Percentiles rank a stretch among this genome's conserved stretches.
These are phyloP conservation scores for Microbotryum lychnidis-dioicae DNA, from an alignment of 1,284 basidiomycete genomes.

Conservation along the genomic window DNA sequence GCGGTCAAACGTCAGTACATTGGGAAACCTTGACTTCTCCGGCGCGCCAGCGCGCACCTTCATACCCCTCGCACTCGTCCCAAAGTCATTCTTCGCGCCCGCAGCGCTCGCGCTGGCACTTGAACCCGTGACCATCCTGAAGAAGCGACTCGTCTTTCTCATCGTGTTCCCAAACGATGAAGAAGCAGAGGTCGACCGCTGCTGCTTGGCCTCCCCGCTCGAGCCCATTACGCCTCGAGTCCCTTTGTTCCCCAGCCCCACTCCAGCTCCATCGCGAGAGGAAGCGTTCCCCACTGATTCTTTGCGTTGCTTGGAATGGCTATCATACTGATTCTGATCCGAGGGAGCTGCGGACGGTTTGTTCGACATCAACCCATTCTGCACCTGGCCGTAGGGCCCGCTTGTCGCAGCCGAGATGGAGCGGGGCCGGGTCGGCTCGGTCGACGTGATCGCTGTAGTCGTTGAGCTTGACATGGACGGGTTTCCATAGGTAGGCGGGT, in stretches of 20 bases:
- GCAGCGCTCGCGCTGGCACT: neutral
- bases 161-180: slow-evolving; percentile 26
- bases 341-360: no score
- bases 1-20: neutral
- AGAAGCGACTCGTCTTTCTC: slow-evolving; percentile 35
- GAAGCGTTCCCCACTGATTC: no score
- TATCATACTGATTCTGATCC: no score
- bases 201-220: neutral
- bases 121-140: slow-evolving; percentile 22
- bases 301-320: no score
- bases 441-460: neutral
- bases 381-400: neutral
- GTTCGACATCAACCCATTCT: neutral
- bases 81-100: no score
- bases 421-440: no score
- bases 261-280: no score
- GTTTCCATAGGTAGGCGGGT: no score
- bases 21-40: neutral
- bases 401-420: neutral
- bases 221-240: no score
- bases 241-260: no score
- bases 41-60: no score
- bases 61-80: neutral
- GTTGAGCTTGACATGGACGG: no score
- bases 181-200: neutral